Percentiles rank a stretch among this genome's conserved stretches.
Evolutionary conservation across 352 stramenopile species (phyloP).

Genomic region (Globisporangium cystogenes): DNA sequence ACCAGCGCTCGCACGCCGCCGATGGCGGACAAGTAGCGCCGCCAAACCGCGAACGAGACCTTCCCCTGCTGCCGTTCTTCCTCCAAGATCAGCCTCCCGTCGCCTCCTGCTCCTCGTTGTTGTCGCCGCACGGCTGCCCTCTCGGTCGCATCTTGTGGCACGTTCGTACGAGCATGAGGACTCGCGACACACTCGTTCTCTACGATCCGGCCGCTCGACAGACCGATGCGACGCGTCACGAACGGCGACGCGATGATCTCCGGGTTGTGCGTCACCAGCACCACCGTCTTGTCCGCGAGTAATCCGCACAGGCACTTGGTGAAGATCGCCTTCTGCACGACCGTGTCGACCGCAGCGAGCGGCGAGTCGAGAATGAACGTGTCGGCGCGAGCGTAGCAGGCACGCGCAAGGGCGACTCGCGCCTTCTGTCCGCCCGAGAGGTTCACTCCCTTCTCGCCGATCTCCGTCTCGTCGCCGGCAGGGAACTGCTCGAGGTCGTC

Average conservation of each 20-base stretch:
- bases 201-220: conserved; percentile 17
- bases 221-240: conserved; percentile 20
- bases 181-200: conserved; percentile 1
- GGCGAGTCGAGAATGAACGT: conserved; percentile 90
- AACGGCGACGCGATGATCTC: conserved; percentile 41
- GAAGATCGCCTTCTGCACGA: conserved; percentile 91
- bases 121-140: not conserved
- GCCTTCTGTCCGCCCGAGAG: conserved; percentile 92
- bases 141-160: not conserved
- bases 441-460: conserved; percentile 94
- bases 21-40: conserved; percentile 8
- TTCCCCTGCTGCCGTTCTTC: conserved; percentile 7
- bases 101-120: not conserved
- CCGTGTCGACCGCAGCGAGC: conserved; percentile 89
- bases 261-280: conserved; percentile 90
- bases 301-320: conserved; percentile 21
- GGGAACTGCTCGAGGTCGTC: conserved; percentile 85
- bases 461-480: conserved; percentile 89
- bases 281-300: conserved; percentile 44
- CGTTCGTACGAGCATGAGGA: not conserved
- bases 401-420: conserved; percentile 55
- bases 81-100: conserved; percentile 3
- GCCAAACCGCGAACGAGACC: conserved; percentile 8
- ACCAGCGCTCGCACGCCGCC: not conserved
- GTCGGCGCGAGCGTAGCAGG: conserved; percentile 51